These are phyloP conservation scores for Podospora comata DNA, from an alignment of 495 filamentous ascomycete genomes.

Conservation along the genomic window DNA sequence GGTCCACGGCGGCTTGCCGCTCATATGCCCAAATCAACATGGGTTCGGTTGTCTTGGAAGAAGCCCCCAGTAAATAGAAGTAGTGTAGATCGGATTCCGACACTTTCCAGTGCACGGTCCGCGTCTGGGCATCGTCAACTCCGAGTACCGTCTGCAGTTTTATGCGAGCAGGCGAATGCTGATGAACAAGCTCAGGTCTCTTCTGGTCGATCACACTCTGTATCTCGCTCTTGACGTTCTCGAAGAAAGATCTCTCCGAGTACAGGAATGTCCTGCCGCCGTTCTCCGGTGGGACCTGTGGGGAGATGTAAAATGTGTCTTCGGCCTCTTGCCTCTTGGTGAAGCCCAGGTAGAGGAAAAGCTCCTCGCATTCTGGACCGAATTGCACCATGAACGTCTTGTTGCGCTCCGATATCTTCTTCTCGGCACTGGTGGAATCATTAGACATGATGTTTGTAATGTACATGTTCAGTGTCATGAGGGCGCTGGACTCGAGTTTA, in stretches of 20 bases:
- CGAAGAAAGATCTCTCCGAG: conserved; percentile 31
- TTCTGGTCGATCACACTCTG: conserved; percentile 27
- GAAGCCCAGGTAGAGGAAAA: conserved; percentile 66
- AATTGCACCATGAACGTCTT: conserved; percentile 70
- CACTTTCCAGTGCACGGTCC: conserved; percentile 14
- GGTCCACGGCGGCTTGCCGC: conserved; percentile 25
- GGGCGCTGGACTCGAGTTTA: conserved; percentile 48
- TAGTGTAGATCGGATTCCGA: conserved; percentile 6
- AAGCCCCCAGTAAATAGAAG: conserved; percentile 23
- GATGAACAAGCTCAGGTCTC: not conserved
- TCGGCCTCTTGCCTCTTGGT: conserved; percentile 24
- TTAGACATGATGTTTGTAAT: conserved; percentile 50
- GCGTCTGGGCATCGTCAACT: too few relatives aligned
- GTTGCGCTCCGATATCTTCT: conserved; percentile 62
- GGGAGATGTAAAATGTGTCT: conserved; percentile 30
- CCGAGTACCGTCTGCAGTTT: too few relatives aligned
- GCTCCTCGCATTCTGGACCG: conserved; percentile 58
- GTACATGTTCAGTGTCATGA: conserved; percentile 59
- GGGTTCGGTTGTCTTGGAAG: conserved; percentile 21
- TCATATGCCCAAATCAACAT: conserved; percentile 31
- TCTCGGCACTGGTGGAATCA: conserved; percentile 45
- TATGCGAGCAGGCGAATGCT: too few relatives aligned
- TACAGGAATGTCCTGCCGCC: conserved; percentile 25
- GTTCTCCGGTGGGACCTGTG: conserved; percentile 19
- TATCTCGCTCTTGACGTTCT: conserved; percentile 37